Base-by-base conservation (phyloP, 305 asterid species). In the Rubia tinctorum region DNA sequence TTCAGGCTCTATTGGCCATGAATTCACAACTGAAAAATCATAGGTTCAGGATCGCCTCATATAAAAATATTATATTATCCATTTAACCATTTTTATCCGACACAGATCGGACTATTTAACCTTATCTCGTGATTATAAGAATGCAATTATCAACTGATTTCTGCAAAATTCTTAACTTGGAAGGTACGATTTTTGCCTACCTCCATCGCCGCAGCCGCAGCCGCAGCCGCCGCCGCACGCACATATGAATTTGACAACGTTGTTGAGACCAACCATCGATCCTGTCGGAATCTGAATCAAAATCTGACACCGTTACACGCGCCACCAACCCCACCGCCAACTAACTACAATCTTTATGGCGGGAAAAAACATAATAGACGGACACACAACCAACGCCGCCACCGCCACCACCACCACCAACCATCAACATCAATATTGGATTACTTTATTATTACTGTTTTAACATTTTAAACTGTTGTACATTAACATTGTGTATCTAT, bases 161-260 rank as follows among this genome's bases (percentile, higher is more conserved):
- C 25, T 71, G 20, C 55, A 71, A 20, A 45, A 8, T n/a, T 66
- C 76, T 71, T 77, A 20, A 58, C 73, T n/a, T 66, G 25, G 10
- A 77, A 77, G 69, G 66, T 8, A 77, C 0, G 43, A 20, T 1
- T 2, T 44, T 22, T 34, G 53, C 13, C 51, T 51, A 68, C 17
- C 69, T 71, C 65, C 30, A 59, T 59, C 75, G 77, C 80, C 30
- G 77, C 81, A n/a, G n/a, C n/a, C n/a, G n/a, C n/a, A n/a, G n/a
- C n/a, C 84, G 72, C 51, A 69, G 70, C 44, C 20, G 40, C n/a
- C 71, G 42, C 68, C 55, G n/a, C 86, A 80, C 47, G 81, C 73
- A 80, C 84, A 84, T 37, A 78, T 30, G 75, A 65, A 75, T 43
- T 62, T 80, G 2, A 80, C 71, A 17, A 80, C 53, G 69, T 71